Percentiles rank a stretch among this genome's conserved stretches.
phyloP scores from a whole-genome alignment of 345 rosid species.

The Turritis glabra region DNA sequence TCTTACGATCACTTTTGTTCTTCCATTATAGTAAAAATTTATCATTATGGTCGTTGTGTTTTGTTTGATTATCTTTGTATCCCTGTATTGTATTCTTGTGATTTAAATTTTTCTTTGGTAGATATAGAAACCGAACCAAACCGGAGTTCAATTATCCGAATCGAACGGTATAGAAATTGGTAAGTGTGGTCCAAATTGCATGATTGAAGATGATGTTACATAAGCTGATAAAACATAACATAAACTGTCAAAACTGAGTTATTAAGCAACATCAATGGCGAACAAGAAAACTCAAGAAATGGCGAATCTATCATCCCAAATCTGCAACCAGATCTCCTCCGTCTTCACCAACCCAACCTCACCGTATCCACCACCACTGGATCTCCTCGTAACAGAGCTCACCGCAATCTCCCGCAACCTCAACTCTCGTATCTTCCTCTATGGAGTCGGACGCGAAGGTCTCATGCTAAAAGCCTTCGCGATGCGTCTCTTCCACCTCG shows the following conservation, averaged over 20 bases:
- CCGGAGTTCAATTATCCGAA: background rate
- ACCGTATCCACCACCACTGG: slow-evolving; percentile 55
- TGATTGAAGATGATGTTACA: background rate
- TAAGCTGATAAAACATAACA: background rate
- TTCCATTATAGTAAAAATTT: background rate
- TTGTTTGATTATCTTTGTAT: background rate
- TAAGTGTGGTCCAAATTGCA: slow-evolving; percentile 7
- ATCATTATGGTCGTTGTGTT: background rate
- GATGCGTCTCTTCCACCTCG: slow-evolving; percentile 85
- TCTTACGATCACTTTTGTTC: background rate
- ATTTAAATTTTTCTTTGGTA: no score
- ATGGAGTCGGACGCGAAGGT: slow-evolving; percentile 88
- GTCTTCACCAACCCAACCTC: slow-evolving; percentile 54
- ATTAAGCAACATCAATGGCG: slow-evolving; percentile 26
- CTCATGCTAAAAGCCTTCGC: slow-evolving; percentile 84
- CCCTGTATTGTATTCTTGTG: background rate
- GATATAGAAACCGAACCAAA: background rate
- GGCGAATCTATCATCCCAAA: slow-evolving; percentile 53
- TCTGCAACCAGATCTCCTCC: slow-evolving; percentile 63
- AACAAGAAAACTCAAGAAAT: slow-evolving; percentile 18
- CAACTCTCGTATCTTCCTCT: slow-evolving; percentile 61
- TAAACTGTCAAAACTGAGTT: background rate
- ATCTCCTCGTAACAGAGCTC: slow-evolving; percentile 54
- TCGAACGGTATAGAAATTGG: background rate
- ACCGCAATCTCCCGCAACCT: slow-evolving; percentile 44